A percentile compares a stretch with the other conserved stretches of the same genome.
These are phyloP conservation scores for Protea cynaroides DNA, from an alignment of 164 flowering plant species.

Conservation along the genomic window DNA sequence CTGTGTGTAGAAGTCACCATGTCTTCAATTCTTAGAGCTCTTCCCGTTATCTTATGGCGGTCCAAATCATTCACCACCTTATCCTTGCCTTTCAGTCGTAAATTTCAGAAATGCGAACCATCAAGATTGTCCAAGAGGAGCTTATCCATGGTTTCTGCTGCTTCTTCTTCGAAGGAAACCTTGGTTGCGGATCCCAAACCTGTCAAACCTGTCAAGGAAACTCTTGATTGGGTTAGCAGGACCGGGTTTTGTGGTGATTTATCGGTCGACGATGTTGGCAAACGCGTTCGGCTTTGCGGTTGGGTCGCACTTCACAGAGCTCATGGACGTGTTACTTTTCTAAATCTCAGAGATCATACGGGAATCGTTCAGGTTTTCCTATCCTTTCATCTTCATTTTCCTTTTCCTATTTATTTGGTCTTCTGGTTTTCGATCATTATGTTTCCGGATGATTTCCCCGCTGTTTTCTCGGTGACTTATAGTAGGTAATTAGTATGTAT, in stretches of 20 bases:
- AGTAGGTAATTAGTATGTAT: no score
- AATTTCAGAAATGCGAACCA: constrained; percentile 10
- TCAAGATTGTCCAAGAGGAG: constrained; percentile 6
- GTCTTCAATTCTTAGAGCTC: constrained; percentile 22
- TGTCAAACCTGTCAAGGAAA: constrained; percentile 11
- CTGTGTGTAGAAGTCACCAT: constrained; percentile 9
- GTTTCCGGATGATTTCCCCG: no score
- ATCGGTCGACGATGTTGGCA: constrained; percentile 54
- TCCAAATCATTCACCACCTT: constrained; percentile 15
- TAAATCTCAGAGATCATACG: constrained; percentile 81
- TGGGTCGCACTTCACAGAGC: constrained; percentile 94
- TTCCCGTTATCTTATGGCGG: constrained; percentile 24
- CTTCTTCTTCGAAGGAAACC: constrained; percentile 29
- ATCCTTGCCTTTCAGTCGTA: constrained; percentile 12
- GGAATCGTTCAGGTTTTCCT: constrained; percentile 69
- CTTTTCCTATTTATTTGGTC: no score
- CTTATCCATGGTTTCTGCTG: constrained; percentile 14
- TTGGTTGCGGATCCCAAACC: constrained; percentile 17
- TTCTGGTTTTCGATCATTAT: no score
- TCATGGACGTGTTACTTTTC: constrained; percentile 90
- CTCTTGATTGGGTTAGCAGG: constrained; percentile 68
- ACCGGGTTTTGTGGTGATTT: constrained; percentile 65
- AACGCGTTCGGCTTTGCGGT: constrained; percentile 77
- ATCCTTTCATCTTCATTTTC: no score
- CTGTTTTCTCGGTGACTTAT: no score